Conservation (phyloP, 352 stramenopile species). For the Pythium oligandrum region DNA sequence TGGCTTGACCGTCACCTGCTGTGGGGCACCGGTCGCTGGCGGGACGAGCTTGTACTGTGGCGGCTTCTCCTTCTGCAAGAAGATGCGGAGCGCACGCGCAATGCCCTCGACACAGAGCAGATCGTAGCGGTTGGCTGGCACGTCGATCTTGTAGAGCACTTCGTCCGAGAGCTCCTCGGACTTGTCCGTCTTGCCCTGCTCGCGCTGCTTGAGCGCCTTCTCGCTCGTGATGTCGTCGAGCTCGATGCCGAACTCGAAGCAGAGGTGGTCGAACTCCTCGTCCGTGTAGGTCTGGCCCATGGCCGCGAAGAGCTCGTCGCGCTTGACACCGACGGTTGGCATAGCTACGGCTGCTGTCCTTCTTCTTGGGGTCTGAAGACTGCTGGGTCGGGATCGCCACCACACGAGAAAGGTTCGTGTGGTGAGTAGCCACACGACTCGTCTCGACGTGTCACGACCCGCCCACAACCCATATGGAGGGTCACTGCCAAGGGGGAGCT, state of each 20-base stretch:
- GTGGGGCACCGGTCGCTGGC: slow-evolving; percentile 38
- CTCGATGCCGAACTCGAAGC: slow-evolving; percentile 99
- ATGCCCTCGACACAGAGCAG: slow-evolving; percentile 99
- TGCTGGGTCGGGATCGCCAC: no score
- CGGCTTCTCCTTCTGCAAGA: slow-evolving; percentile 93
- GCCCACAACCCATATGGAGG: no score
- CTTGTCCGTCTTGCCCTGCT: slow-evolving; percentile 65
- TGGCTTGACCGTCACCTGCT: slow-evolving; percentile 85
- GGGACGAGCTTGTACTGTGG: slow-evolving; percentile 82
- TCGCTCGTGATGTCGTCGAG: slow-evolving; percentile 91
- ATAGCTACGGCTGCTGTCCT: slow-evolving; percentile 45
- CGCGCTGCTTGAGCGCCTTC: slow-evolving; percentile 82
- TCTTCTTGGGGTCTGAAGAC: no score
- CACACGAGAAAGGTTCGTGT: no score
- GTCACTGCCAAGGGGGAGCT: no score
- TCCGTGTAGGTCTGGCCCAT: slow-evolving; percentile 97
- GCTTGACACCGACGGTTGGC: slow-evolving; percentile 97
- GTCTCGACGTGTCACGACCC: no score
- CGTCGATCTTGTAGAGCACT: slow-evolving; percentile 99
- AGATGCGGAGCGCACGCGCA: slow-evolving; percentile 94
- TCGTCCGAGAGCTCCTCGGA: slow-evolving; percentile 66
- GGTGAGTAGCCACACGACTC: no score
- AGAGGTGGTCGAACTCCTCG: slow-evolving; percentile 99
- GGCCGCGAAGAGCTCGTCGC: slow-evolving; percentile 96
- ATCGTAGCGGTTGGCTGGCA: slow-evolving; percentile 99